Evolutionary conservation across 495 filamentous ascomycete species (phyloP).

Genomic region (Aspergillus ellipticus): DNA sequence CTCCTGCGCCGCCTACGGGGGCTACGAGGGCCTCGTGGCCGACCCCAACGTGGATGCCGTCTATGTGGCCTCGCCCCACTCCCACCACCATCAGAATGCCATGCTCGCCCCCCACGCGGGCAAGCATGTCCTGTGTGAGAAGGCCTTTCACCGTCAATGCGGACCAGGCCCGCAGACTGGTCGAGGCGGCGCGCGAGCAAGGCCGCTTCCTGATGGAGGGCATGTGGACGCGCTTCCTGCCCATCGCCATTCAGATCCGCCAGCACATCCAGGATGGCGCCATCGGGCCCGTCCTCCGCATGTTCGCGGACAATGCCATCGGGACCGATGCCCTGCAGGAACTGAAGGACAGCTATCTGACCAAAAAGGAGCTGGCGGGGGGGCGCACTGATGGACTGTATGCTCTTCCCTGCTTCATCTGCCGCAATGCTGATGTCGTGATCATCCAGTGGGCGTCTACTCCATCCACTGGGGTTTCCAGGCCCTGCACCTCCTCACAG

Average conservation of each 20-base stretch:
- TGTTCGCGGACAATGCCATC: constrained; percentile 56
- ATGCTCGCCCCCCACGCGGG: constrained; percentile 39
- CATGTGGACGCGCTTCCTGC: constrained; percentile 80
- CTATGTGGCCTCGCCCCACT: constrained; percentile 84
- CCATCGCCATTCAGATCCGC: constrained; percentile 60
- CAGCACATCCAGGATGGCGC: constrained; percentile 54
- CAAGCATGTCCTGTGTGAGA: constrained; percentile 46
- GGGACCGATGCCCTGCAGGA: constrained; percentile 32
- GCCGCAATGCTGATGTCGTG: background rate
- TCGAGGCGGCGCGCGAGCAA: constrained; percentile 62
- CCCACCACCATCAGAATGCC: constrained; percentile 66
- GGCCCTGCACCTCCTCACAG: constrained; percentile 40
- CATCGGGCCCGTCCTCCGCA: constrained; percentile 64
- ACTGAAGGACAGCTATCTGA: constrained; percentile 57
- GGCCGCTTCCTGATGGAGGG: constrained; percentile 80
- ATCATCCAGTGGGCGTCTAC: constrained; percentile 62
- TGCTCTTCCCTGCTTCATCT: too few species aligned
- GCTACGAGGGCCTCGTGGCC: constrained; percentile 64
- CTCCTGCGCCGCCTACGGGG: constrained; percentile 56
- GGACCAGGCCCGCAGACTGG: constrained; percentile 59
- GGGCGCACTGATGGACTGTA: constrained; percentile 66
- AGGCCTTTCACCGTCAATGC: constrained; percentile 65
- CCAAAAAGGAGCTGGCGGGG: constrained; percentile 69
- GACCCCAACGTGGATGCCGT: constrained; percentile 70
- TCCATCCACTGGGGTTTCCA: constrained; percentile 78